Evolutionary conservation across 768 basidiomycete species (phyloP).

Genomic region (Suillus paluster): DNA sequence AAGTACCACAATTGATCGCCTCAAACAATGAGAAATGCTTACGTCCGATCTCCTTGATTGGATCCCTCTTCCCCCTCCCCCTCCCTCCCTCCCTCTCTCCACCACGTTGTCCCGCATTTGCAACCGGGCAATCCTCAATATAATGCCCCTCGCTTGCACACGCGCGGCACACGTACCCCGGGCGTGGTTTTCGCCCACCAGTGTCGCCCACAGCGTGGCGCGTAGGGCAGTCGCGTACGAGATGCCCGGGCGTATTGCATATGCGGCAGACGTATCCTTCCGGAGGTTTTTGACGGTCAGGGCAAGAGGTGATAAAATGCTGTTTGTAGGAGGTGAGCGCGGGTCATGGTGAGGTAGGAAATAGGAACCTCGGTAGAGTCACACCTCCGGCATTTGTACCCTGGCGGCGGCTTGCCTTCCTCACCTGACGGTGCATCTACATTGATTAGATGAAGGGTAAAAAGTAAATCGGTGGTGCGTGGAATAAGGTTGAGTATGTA

Average conservation of each 20-base stretch:
- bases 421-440: slow-evolving; percentile 39
- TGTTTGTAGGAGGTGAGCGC: slow-evolving; percentile 30
- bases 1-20: background rate
- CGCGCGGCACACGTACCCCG: slow-evolving; percentile 89
- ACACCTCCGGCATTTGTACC: slow-evolving; percentile 80
- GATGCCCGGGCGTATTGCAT: slow-evolving; percentile 85
- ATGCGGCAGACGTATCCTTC: slow-evolving; percentile 89
- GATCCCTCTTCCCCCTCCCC: slow-evolving; percentile 46
- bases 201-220: slow-evolving; percentile 80
- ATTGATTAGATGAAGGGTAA: background rate
- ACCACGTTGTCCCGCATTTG: slow-evolving; percentile 48
- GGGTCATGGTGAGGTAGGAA: background rate
- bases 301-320: slow-evolving; percentile 82
- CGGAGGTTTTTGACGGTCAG: slow-evolving; percentile 73
- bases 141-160: slow-evolving; percentile 89
- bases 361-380: slow-evolving; percentile 69
- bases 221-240: slow-evolving; percentile 88
- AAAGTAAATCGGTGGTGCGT: background rate
- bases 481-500: slow-evolving; percentile 31
- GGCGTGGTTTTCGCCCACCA: slow-evolving; percentile 79
- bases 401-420: slow-evolving; percentile 62
- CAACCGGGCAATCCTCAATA: slow-evolving; percentile 83
- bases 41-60: slow-evolving; percentile 83
- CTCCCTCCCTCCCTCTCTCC: slow-evolving; percentile 36
- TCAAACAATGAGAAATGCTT: slow-evolving; percentile 33